Conservation (phyloP, 352 stramenopile species). For the Phytophthora capsici region DNA sequence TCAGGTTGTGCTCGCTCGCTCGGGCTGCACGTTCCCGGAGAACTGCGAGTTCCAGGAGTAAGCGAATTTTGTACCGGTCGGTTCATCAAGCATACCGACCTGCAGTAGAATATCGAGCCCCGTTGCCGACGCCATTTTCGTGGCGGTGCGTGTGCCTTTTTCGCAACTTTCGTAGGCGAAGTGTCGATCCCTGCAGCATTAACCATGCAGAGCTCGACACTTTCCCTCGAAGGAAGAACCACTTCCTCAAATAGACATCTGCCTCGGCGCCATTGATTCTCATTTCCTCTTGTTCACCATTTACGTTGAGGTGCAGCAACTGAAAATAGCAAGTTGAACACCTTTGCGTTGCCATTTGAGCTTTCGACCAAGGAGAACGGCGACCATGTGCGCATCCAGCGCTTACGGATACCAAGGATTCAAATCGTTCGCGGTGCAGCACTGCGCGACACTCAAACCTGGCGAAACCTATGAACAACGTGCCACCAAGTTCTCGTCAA, state of each 20-base stretch:
- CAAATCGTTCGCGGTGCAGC: slow-evolving; percentile 68
- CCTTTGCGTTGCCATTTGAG: background rate
- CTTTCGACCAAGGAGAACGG: slow-evolving; percentile 5
- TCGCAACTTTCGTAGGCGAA: slow-evolving; percentile 38
- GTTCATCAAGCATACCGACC: slow-evolving; percentile 4
- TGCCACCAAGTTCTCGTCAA: slow-evolving; percentile 80
- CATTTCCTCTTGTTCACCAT: background rate
- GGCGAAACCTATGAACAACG: slow-evolving; percentile 72
- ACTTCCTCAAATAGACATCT: slow-evolving; percentile 41
- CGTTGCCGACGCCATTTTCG: slow-evolving; percentile 24
- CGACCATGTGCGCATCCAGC: slow-evolving; percentile 51
- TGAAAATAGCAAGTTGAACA: slow-evolving; percentile 22
- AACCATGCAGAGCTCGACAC: slow-evolving; percentile 19
- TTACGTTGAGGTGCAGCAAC: slow-evolving; percentile 15
- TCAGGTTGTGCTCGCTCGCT: slow-evolving; percentile 96
- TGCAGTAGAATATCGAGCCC: slow-evolving; percentile 33
- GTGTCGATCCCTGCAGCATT: slow-evolving; percentile 7
- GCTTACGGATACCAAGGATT: slow-evolving; percentile 84
- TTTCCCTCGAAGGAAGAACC: slow-evolving; percentile 45
- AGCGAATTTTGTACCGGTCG: slow-evolving; percentile 9
- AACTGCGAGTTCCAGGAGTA: slow-evolving; percentile 93
- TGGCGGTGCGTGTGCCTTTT: slow-evolving; percentile 23
- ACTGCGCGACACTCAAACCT: slow-evolving; percentile 78
- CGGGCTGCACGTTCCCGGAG: slow-evolving; percentile 95
- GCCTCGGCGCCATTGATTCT: slow-evolving; percentile 28